Evolutionary conservation across 2,329 filamentous ascomycete species (phyloP).

Genomic region (Claviceps pazoutovae): DNA sequence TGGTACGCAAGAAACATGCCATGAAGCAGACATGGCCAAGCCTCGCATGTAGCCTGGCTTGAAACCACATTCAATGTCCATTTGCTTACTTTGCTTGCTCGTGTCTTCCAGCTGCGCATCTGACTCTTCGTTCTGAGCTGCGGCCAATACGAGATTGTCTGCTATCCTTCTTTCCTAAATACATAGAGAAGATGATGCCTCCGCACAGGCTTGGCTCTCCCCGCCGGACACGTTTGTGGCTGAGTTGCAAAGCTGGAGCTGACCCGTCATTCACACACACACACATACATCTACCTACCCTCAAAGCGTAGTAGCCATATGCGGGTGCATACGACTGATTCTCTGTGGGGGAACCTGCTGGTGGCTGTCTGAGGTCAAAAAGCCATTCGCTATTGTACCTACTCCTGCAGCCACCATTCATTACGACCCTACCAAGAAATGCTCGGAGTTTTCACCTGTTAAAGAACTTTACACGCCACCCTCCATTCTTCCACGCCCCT

Average conservation of each 20-base stretch:
- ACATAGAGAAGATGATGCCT: neutral
- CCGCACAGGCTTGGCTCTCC: neutral
- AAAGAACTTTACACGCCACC: neutral
- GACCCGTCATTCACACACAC: too few species aligned
- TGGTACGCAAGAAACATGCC: too few species aligned
- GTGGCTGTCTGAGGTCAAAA: neutral
- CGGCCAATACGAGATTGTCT: neutral
- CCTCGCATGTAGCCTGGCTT: too few species aligned
- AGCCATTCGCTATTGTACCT: neutral
- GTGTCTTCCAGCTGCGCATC: too few species aligned
- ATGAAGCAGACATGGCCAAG: too few species aligned
- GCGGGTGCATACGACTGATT: neutral
- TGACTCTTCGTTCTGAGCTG: too few species aligned
- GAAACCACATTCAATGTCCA: too few species aligned
- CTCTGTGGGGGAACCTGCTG: neutral
- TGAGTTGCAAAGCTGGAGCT: neutral
- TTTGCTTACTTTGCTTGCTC: too few species aligned
- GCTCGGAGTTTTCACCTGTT: neutral
- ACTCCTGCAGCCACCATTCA: neutral
- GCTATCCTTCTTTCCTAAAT: neutral
- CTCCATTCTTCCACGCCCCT: neutral
- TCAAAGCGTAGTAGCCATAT: neutral
- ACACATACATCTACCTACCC: neutral
- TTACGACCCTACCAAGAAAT: neutral
- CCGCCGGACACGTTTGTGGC: neutral